A percentile compares a stretch with the other conserved stretches of the same genome.
Evolutionary conservation across 768 basidiomycete species (phyloP).

Genomic region (Pulveroboletus sp.): DNA sequence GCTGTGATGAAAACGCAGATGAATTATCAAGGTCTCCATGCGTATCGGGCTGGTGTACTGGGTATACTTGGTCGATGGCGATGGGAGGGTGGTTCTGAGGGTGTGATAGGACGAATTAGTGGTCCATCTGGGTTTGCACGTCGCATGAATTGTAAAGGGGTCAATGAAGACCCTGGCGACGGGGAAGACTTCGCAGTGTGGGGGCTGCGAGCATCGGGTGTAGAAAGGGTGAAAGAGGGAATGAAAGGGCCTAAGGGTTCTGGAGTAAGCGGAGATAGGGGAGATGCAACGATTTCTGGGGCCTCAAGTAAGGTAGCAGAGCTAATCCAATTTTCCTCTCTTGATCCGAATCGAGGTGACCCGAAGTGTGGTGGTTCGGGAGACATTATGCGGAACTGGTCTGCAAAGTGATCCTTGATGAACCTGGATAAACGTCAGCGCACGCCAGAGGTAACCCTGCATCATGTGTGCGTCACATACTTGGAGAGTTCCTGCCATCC

Average conservation of each 20-base stretch:
- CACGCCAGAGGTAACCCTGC: background rate
- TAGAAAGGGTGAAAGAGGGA: constrained; percentile 64
- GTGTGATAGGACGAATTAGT: constrained; percentile 54
- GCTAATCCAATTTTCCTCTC: constrained; percentile 82
- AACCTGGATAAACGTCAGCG: constrained; percentile 48
- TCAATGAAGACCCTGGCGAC: constrained; percentile 66
- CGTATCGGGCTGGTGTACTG: constrained; percentile 46
- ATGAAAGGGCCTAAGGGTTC: constrained; percentile 54
- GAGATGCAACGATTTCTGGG: constrained; percentile 34
- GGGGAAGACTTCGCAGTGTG: constrained; percentile 48
- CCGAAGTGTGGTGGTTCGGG: constrained; percentile 52
- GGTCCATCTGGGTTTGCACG: constrained; percentile 61
- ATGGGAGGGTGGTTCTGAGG: constrained; percentile 53
- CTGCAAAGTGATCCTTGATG: constrained; percentile 81
- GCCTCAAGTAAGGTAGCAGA: constrained; percentile 66
- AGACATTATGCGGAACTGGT: constrained; percentile 68
- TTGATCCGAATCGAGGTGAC: constrained; percentile 34
- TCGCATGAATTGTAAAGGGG: constrained; percentile 80
- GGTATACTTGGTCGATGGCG: constrained; percentile 39
- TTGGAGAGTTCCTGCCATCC: constrained; percentile 91
- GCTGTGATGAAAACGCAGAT: constrained; percentile 12
- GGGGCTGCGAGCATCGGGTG: constrained; percentile 43
- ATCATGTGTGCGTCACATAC: constrained; percentile 40
- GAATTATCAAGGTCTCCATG: constrained; percentile 58
- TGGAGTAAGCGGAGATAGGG: constrained; percentile 56